These are phyloP conservation scores for Naganishia antarctica DNA, from an alignment of 768 basidiomycete species.

Conservation along the genomic window DNA sequence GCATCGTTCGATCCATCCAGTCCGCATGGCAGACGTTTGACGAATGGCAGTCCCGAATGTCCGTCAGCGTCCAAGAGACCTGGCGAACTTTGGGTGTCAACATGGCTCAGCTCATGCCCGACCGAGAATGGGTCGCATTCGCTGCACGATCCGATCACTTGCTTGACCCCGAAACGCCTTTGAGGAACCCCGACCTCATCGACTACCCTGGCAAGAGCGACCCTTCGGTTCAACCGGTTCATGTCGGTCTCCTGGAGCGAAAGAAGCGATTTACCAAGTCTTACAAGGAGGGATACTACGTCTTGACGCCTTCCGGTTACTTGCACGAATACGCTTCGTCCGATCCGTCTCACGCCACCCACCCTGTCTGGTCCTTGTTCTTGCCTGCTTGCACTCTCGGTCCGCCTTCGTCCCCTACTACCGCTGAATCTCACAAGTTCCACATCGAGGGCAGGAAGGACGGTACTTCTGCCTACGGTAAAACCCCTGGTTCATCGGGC, in stretches of 20 bases:
- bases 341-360: conserved; percentile 57
- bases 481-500: conserved; percentile 41
- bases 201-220: conserved; percentile 88
- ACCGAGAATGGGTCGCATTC: conserved; percentile 93
- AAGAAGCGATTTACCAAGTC: conserved; percentile 89
- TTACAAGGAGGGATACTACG: conserved; percentile 80
- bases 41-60: conserved; percentile 72
- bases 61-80: conserved; percentile 65
- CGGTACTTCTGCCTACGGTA: conserved; percentile 58
- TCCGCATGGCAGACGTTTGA: conserved; percentile 96
- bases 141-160: conserved; percentile 89
- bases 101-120: conserved; percentile 75
- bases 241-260: conserved; percentile 83
- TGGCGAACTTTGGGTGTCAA: conserved; percentile 66
- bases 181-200: conserved; percentile 57
- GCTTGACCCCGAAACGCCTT: conserved; percentile 91
- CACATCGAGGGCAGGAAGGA: conserved; percentile 90
- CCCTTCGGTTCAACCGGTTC: conserved; percentile 74
- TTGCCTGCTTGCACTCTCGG: conserved; percentile 92
- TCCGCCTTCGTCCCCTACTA: conserved; percentile 66
- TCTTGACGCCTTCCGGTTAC: conserved; percentile 93
- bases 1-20: conserved; percentile 88
- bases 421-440: conserved; percentile 81
- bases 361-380: conserved; percentile 80
- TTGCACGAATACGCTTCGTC: conserved; percentile 82